Evolutionary conservation across 306 rosid species (phyloP).

Genomic region (Acacia crassicarpa): DNA sequence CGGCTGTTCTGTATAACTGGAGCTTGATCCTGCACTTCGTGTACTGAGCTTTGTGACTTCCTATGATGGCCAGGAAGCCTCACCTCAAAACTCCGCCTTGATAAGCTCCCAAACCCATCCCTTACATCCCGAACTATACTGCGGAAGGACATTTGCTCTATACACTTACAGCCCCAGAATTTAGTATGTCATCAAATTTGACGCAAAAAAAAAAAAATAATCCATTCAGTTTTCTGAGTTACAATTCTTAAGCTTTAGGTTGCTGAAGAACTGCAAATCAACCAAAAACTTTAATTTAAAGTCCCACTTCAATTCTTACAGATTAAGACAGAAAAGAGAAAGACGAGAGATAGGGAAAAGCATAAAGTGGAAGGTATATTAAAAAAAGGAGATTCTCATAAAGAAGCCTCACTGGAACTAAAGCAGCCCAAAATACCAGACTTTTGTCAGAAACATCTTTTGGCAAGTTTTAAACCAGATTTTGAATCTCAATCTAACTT

Average conservation of each 20-base stretch:
- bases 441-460: slow-evolving; percentile 63
- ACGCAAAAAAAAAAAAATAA: slow-evolving; percentile 8
- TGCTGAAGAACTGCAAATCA: slow-evolving; percentile 54
- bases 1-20: slow-evolving; percentile 68
- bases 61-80: slow-evolving; percentile 79
- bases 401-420: slow-evolving; percentile 60
- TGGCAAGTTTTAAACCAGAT: slow-evolving; percentile 33
- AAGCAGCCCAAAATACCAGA: slow-evolving; percentile 60
- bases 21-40: slow-evolving; percentile 68
- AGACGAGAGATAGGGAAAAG: slow-evolving; percentile 60
- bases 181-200: slow-evolving; percentile 29
- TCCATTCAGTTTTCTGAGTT: slow-evolving; percentile 30
- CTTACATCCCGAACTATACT: slow-evolving; percentile 93
- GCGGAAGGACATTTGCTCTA: slow-evolving; percentile 82
- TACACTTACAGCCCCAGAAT: slow-evolving; percentile 35
- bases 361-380: slow-evolving; percentile 43
- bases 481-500: slow-evolving; percentile 31
- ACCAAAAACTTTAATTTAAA: slow-evolving; percentile 43
- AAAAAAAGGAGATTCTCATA: slow-evolving; percentile 53
- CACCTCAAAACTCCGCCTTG: slow-evolving; percentile 85
- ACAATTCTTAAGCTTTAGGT: slow-evolving; percentile 23
- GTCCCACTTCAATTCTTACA: slow-evolving; percentile 43
- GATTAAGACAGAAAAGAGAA: slow-evolving; percentile 54
- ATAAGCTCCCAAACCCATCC: slow-evolving; percentile 92
- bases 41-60: slow-evolving; percentile 77